Evolutionary conservation across 768 basidiomycete genomes (phyloP), one percentile per base, ranked within the genome.

Genomic region (Lanmaoa pseudosensibilis): DNA sequence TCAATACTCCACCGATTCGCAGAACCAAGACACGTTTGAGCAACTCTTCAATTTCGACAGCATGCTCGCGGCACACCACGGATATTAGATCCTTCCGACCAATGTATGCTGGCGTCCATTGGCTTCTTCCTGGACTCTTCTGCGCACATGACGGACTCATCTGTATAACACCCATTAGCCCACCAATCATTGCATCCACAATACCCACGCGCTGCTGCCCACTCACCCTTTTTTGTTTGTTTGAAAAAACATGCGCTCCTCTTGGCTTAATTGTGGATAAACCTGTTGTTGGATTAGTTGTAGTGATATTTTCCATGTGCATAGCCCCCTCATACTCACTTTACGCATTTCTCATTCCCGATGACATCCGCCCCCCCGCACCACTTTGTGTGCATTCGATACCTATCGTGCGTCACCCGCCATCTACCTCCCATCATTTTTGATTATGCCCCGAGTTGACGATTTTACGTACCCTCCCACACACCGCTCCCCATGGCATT

Each of bases 51-150:
- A 73, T 36, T 70, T 74, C 53, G 74, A 74, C 4, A 63, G 62
- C 60, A 73, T 75, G 74, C 71, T 72, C 43, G 59, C 61, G 15
- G 58, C 58, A 36, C 66, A 65, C 53, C 67, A 71, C 56, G 72
- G 70, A 52, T 72, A 69, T 58, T 72, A 73, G 67, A 60, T 41
- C 50, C 50, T 49, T 58, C 47, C 36, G 39, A 58, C 70, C 72
- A 71, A 72, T 72, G 70, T 50, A 72, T 73, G 70, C 70, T 66
- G 70, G 70, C 72, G 64, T 72, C 57, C 66, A 68, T 69, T 69
- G 71, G 67, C 69, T 54, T 50, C 60, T 40, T 58, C 59, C 57
- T 62, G 68, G 68, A 69, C 68, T 54, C 50, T 59, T 59, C 19
- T 57, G 59, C 57, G 57, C 58, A 66, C 55, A 60, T 52, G 37